A percentile compares a stretch with the other conserved stretches of the same genome.
These are phyloP conservation scores for Musa acuminata DNA, from an alignment of 176 grass and related monocot species.

Conservation along the genomic window DNA sequence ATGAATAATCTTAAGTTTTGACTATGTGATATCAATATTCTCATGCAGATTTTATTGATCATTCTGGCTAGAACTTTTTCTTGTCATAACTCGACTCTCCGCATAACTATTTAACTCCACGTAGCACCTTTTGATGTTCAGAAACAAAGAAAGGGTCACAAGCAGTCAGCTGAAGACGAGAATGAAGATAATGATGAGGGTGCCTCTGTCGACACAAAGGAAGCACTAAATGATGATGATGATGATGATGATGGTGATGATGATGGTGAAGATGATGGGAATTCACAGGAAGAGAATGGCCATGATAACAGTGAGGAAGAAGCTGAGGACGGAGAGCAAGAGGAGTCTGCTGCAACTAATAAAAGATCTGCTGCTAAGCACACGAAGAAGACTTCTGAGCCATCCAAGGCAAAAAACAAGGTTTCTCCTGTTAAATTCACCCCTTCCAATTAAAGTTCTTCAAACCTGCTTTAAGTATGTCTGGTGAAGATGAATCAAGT, in stretches of 20 bases:
- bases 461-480: slow-evolving; percentile 14
- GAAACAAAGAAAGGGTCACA: slow-evolving; percentile 45
- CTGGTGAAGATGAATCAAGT: slow-evolving; percentile 29
- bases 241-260: slow-evolving; percentile 46
- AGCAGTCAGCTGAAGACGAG: slow-evolving; percentile 41
- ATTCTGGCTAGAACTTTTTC: too few relatives aligned
- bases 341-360: too few relatives aligned
- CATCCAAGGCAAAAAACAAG: slow-evolving; percentile 35
- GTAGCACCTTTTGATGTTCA: slow-evolving; percentile 13
- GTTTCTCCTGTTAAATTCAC: slow-evolving; percentile 39
- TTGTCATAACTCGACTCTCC: too few relatives aligned
- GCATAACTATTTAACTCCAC: too few relatives aligned
- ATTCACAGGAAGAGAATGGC: slow-evolving; percentile 34
- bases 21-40: too few relatives aligned
- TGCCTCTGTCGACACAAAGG: slow-evolving; percentile 45
- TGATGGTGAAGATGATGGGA: slow-evolving; percentile 42
- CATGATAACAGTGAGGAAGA: slow-evolving; percentile 51
- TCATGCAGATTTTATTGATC: too few relatives aligned
- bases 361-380: slow-evolving; percentile 31
- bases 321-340: slow-evolving; percentile 22
- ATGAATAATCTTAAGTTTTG: too few relatives aligned
- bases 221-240: slow-evolving; percentile 45
- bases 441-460: slow-evolving; percentile 27
- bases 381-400: slow-evolving; percentile 31
- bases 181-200: slow-evolving; percentile 60